Conservation (phyloP, 2,329 filamentous ascomycete genomes). For the Alternaria gaisen region DNA sequence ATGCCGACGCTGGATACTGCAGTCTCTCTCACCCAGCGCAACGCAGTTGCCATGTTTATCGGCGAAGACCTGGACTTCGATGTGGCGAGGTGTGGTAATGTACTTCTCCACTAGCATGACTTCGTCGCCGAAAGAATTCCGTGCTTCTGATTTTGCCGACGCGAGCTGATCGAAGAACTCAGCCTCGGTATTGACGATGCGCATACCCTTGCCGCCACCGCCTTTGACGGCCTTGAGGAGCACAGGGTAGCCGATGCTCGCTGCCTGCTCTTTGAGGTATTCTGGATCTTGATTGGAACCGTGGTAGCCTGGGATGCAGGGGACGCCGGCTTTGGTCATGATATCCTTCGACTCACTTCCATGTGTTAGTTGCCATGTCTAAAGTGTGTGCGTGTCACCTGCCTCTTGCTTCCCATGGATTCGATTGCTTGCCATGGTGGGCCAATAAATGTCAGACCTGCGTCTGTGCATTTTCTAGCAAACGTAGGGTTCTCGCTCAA, state of each 20-base stretch:
- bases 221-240: slow-evolving; percentile 73
- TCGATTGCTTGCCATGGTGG: slow-evolving; percentile 80
- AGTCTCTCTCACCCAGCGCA: slow-evolving; percentile 71
- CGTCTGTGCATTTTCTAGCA: slow-evolving; percentile 85
- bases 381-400: slow-evolving; percentile 11
- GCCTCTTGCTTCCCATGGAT: slow-evolving; percentile 91
- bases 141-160: slow-evolving; percentile 71
- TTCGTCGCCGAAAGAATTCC: slow-evolving; percentile 71
- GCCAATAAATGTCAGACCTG: slow-evolving; percentile 92
- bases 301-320: slow-evolving; percentile 96
- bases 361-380: slow-evolving; percentile 14
- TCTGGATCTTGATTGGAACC: slow-evolving; percentile 78
- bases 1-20: slow-evolving; percentile 71
- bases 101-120: slow-evolving; percentile 74
- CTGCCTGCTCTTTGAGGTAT: slow-evolving; percentile 73
- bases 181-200: slow-evolving; percentile 65
- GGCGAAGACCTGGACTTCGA: slow-evolving; percentile 73
- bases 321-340: slow-evolving; percentile 93
- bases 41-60: slow-evolving; percentile 72
- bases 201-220: slow-evolving; percentile 74
- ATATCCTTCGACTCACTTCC: slow-evolving; percentile 84
- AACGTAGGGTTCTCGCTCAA: slow-evolving; percentile 93
- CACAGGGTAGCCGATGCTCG: slow-evolving; percentile 72
- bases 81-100: slow-evolving; percentile 71
- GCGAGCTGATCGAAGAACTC: slow-evolving; percentile 69